Percentiles rank a stretch among this genome's conserved stretches.
phyloP scores from a whole-genome alignment of 768 basidiomycete species.

The Mycena pura region DNA sequence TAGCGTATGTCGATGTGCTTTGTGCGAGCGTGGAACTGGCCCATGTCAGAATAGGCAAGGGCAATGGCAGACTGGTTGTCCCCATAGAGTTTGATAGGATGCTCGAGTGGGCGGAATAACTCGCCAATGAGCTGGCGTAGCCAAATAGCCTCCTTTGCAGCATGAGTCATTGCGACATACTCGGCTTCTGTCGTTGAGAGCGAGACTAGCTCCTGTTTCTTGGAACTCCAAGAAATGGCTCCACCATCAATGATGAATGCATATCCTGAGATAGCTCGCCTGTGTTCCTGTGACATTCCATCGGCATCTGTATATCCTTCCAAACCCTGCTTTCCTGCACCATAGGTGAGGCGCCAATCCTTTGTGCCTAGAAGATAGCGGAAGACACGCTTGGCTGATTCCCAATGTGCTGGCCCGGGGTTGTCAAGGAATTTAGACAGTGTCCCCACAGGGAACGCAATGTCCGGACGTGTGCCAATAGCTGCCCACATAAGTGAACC shows the following conservation, averaged over 20 bases:
- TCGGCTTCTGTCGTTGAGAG: too few species aligned
- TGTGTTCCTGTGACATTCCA: background rate
- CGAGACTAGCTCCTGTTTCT: too few species aligned
- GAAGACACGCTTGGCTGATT: background rate
- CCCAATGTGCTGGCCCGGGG: slow-evolving; percentile 13
- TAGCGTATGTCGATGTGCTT: background rate
- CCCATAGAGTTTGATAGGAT: too few species aligned
- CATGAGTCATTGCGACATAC: too few species aligned
- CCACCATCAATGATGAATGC: too few species aligned
- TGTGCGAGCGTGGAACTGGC: background rate
- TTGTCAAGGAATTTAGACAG: slow-evolving; percentile 4
- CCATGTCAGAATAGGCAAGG: background rate
- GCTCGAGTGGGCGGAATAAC: too few species aligned
- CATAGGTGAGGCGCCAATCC: slow-evolving; percentile 1
- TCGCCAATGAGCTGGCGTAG: too few species aligned
- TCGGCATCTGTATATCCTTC: background rate
- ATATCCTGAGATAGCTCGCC: slow-evolving; percentile 4
- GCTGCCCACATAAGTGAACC: slow-evolving; percentile 6
- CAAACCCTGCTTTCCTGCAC: background rate
- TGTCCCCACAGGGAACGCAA: background rate
- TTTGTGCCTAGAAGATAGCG: slow-evolving; percentile 4
- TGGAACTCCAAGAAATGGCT: too few species aligned
- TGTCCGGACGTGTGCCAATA: slow-evolving; percentile 5
- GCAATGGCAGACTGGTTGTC: too few species aligned
- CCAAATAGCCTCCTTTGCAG: too few species aligned